phyloP scores from a whole-genome alignment of 2,329 filamentous ascomycete genomes.

The Pestalotiopsis sp. region DNA sequence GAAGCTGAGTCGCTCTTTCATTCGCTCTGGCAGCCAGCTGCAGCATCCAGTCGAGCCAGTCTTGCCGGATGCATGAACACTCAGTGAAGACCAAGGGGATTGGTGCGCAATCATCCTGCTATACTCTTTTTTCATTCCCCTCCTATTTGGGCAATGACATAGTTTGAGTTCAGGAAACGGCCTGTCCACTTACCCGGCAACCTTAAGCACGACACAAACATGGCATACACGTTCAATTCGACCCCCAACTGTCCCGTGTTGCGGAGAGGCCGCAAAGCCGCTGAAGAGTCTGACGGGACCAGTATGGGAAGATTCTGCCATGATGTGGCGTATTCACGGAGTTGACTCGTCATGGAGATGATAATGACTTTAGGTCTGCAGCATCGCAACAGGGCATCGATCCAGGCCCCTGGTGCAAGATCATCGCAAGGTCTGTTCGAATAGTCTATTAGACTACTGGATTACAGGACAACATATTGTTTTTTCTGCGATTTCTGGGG shows the following conservation, averaged over 20 bases:
- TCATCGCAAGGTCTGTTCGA: neutral
- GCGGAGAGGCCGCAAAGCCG: neutral
- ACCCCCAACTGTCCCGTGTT: neutral
- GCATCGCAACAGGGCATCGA: neutral
- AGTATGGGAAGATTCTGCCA: neutral
- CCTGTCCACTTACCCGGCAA: constrained; percentile 2
- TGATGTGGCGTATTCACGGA: neutral
- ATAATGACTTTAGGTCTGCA: neutral
- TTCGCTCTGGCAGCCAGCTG: neutral
- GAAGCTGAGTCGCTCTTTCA: neutral
- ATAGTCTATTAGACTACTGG: neutral
- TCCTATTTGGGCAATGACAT: neutral
- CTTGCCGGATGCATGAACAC: neutral
- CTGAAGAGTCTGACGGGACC: neutral
- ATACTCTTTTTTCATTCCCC: neutral
- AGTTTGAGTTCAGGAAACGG: constrained; percentile 1
- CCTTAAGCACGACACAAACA: neutral
- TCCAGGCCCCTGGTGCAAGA: neutral
- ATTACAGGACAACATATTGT: neutral
- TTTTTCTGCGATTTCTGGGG: neutral
- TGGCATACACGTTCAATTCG: neutral
- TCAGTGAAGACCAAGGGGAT: neutral
- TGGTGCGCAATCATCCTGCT: neutral
- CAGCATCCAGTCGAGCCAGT: too few relatives aligned
- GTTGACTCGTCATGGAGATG: neutral